Evolutionary conservation across 257 asterid genomes (phyloP).

Genomic region (Lycium barbarum): DNA sequence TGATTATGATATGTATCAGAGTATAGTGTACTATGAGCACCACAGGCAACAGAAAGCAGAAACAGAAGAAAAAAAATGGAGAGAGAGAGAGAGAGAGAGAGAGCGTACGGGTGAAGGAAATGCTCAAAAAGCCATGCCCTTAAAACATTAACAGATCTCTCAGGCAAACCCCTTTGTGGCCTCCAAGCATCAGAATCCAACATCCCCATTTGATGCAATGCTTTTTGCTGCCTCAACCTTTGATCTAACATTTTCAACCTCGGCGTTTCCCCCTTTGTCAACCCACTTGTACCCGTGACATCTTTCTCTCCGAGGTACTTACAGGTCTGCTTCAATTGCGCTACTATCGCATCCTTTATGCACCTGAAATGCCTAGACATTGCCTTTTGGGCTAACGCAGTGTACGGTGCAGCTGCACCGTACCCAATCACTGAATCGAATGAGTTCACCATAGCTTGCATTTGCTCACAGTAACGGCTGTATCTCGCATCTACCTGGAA

Average conservation of each 20-base stretch:
- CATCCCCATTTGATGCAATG: constrained; percentile 68
- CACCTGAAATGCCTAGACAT: constrained; percentile 86
- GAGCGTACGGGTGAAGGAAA: constrained; percentile 76
- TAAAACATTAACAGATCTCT: constrained; percentile 64
- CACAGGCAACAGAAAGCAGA: constrained; percentile 11
- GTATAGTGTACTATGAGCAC: background rate
- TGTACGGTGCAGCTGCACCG: constrained; percentile 72
- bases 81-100: constrained; percentile 27
- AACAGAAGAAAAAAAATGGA: background rate
- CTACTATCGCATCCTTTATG: constrained; percentile 67
- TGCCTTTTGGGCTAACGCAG: constrained; percentile 72
- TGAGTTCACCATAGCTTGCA: constrained; percentile 71
- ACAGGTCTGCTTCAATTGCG: constrained; percentile 60
- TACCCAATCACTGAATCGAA: constrained; percentile 63
- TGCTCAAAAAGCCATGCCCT: constrained; percentile 92
- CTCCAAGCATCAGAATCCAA: constrained; percentile 78
- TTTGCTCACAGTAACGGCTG: constrained; percentile 68
- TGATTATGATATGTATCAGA: constrained; percentile 21
- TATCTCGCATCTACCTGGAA: constrained; percentile 75
- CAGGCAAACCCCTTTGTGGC: constrained; percentile 88
- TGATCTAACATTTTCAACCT: constrained; percentile 67
- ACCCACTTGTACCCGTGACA: constrained; percentile 35
- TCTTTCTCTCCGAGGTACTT: constrained; percentile 76
- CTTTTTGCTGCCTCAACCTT: constrained; percentile 64
- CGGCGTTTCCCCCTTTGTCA: constrained; percentile 87